Conservation (phyloP, 139 green algal species). For the Coccomyxa sp. region DNA sequence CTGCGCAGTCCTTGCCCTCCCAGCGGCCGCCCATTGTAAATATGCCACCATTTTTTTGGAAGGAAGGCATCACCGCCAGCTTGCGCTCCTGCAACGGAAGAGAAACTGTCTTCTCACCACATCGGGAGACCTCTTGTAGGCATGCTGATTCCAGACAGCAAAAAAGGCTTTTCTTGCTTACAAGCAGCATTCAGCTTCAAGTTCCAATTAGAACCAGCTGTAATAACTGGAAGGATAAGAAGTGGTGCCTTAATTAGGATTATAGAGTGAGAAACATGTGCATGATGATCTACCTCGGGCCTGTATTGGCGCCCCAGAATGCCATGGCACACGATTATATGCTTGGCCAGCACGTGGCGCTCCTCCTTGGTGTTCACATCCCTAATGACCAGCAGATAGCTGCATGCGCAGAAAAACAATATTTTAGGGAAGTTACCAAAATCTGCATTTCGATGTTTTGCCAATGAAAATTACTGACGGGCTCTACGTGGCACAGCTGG, state of each 20-base stretch:
- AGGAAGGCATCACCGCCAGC: no score
- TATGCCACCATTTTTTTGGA: not conserved
- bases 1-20: not conserved
- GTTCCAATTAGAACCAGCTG: no score
- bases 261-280: not conserved
- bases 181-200: no score
- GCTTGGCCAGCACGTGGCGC: not conserved
- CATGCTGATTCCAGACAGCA: not conserved
- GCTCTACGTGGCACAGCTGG: no score
- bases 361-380: not conserved
- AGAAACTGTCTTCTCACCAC: not conserved
- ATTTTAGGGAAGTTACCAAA: not conserved
- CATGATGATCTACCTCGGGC: not conserved
- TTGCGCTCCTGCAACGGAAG: no score
- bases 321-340: not conserved
- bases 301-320: not conserved
- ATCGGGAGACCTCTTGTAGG: not conserved
- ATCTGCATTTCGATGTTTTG: no score
- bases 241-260: not conserved
- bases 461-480: no score
- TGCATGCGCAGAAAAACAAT: not conserved
- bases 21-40: not conserved
- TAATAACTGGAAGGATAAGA: no score
- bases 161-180: not conserved
- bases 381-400: not conserved